Evolutionary conservation across 352 stramenopile genomes (phyloP).

Genomic region (Peronospora farinosa): DNA sequence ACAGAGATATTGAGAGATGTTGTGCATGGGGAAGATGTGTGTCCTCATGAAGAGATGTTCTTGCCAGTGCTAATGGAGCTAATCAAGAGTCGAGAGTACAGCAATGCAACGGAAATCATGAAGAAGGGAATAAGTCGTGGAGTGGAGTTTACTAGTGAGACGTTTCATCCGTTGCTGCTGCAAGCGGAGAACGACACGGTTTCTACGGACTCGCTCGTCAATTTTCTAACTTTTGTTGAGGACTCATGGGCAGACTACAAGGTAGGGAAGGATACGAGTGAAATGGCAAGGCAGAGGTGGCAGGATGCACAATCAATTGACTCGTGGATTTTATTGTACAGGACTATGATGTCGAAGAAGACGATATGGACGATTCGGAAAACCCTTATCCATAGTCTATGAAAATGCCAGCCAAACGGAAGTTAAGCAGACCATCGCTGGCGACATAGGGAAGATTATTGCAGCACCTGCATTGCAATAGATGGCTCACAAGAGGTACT

Average conservation of each 20-base stretch:
- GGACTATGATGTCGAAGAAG: constrained; percentile 29
- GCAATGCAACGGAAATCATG: constrained; percentile 37
- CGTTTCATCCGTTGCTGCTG: constrained; percentile 49
- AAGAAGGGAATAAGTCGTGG: constrained; percentile 33
- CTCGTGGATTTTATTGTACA: constrained; percentile 1
- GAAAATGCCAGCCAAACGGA: constrained; percentile 3
- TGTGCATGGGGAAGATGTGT: constrained; percentile 36
- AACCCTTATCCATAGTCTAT: constrained; percentile 19
- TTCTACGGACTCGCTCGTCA: constrained; percentile 47
- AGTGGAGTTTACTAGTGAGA: constrained; percentile 52
- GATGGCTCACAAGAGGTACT: constrained; percentile 2
- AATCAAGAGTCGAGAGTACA: constrained; percentile 37
- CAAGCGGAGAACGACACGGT: constrained; percentile 40
- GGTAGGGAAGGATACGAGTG: constrained; percentile 14
- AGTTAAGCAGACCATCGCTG: constrained; percentile 9
- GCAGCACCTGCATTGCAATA: constrained; percentile 15
- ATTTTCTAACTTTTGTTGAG: constrained; percentile 57
- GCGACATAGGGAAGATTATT: constrained; percentile 4
- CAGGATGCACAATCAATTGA: constrained; percentile 1
- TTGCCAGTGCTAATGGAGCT: constrained; percentile 41
- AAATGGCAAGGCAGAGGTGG: neutral
- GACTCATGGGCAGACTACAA: constrained; percentile 62
- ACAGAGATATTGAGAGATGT: constrained; percentile 48
- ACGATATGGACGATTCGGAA: constrained; percentile 22
- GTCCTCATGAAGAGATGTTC: constrained; percentile 40